Evolutionary conservation across 1,139 yeast species (phyloP).

Genomic region (Petasospora rhodanensis): DNA sequence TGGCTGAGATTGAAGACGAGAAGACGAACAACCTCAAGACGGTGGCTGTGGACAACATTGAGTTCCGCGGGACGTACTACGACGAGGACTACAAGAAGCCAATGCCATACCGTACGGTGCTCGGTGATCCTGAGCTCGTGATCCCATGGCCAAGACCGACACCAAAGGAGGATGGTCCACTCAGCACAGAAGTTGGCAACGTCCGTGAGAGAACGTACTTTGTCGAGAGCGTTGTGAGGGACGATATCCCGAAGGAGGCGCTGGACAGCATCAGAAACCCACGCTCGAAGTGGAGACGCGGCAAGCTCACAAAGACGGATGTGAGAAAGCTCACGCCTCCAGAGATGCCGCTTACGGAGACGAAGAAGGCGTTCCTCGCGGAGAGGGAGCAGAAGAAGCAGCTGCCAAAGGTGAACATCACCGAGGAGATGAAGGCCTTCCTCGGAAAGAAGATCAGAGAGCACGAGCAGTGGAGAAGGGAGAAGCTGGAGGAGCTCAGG

Average conservation of each 20-base stretch:
- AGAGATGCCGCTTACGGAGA: slow-evolving; percentile 69
- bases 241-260: slow-evolving; percentile 68
- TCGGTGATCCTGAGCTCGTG: slow-evolving; percentile 56
- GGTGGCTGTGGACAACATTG: slow-evolving; percentile 75
- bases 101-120: slow-evolving; percentile 74
- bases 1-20: slow-evolving; percentile 68
- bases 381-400: slow-evolving; percentile 49
- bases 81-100: slow-evolving; percentile 71
- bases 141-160: slow-evolving; percentile 93
- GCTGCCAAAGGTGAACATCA: slow-evolving; percentile 45
- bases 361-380: slow-evolving; percentile 46
- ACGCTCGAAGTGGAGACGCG: slow-evolving; percentile 50
- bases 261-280: slow-evolving; percentile 70
- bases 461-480: slow-evolving; percentile 32
- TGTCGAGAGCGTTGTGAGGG: slow-evolving; percentile 59
- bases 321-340: slow-evolving; percentile 64
- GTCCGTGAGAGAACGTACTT: slow-evolving; percentile 74
- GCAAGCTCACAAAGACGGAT: slow-evolving; percentile 54
- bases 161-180: slow-evolving; percentile 51
- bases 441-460: slow-evolving; percentile 68
- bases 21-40: slow-evolving; percentile 54
- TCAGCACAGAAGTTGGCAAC: slow-evolving; percentile 54
- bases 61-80: slow-evolving; percentile 61
- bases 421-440: slow-evolving; percentile 62
- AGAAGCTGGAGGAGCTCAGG: slow-evolving; percentile 29